Percentiles rank a stretch among this genome's conserved stretches.
phyloP scores from a whole-genome alignment of 257 asterid genomes.

The Orobanche coerulescens region DNA sequence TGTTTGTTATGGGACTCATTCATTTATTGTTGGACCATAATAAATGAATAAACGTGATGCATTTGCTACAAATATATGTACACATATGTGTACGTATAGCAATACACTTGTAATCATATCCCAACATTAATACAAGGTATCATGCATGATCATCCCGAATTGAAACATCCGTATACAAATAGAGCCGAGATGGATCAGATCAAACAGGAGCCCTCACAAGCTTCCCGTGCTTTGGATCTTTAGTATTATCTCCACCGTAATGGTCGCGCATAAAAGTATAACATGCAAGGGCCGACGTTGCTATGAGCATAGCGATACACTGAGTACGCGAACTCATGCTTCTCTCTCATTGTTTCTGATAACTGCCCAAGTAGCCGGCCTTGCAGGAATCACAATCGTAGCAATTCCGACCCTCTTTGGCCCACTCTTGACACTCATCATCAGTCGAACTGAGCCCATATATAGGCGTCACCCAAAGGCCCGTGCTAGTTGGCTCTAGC shows the following conservation, averaged over 20 bases:
- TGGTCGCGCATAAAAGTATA: neutral
- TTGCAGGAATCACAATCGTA: slow-evolving; percentile 15
- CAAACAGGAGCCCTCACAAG: no score
- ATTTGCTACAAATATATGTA: no score
- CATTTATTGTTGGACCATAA: no score
- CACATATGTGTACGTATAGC: no score
- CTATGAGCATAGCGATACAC: neutral
- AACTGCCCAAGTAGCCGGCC: neutral
- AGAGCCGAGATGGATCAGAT: neutral
- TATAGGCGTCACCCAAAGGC: neutral
- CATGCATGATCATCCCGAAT: no score
- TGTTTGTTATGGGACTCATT: no score
- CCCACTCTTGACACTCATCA: neutral
- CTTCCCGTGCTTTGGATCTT: neutral
- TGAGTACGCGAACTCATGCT: no score
- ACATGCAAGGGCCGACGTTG: neutral
- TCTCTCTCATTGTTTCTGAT: neutral
- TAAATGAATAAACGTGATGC: no score
- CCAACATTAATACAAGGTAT: no score
- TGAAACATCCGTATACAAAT: no score
- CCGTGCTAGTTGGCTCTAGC: neutral
- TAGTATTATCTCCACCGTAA: neutral
- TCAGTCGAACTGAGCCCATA: neutral
- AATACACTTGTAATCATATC: no score
- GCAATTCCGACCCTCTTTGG: neutral